A percentile compares a stretch with the other conserved stretches of the same genome.
Conservation (phyloP, 768 basidiomycete species). For the Podaxis sp. region DNA sequence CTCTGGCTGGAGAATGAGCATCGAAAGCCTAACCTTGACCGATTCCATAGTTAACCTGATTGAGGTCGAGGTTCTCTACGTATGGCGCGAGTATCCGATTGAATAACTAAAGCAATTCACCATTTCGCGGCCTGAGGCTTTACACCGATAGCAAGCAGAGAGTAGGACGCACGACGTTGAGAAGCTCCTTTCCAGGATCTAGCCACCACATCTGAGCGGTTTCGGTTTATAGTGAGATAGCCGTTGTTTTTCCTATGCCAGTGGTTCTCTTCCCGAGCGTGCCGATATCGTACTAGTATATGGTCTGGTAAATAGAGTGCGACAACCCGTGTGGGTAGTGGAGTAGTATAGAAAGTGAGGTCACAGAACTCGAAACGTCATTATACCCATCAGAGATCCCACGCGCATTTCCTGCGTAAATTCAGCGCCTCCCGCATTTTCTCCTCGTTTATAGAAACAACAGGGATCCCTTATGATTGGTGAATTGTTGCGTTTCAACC, state of each 20-base stretch:
- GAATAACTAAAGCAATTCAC: slow-evolving; percentile 53
- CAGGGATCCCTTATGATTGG: too few relatives aligned
- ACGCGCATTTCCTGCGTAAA: not conserved
- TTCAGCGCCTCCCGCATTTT: too few relatives aligned
- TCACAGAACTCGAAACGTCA: slow-evolving; percentile 12
- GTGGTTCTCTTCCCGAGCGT: not conserved
- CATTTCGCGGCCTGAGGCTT: not conserved
- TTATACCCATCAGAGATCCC: not conserved
- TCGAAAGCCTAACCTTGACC: slow-evolving; percentile 61
- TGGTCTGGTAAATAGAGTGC: not conserved
- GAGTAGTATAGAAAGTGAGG: not conserved
- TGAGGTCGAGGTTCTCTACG: slow-evolving; percentile 93
- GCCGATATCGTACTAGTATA: not conserved
- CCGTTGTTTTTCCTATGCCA: not conserved
- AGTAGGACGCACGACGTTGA: slow-evolving; percentile 63
- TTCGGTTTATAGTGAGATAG: not conserved
- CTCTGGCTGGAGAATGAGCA: not conserved
- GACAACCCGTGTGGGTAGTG: not conserved
- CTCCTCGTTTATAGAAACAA: too few relatives aligned
- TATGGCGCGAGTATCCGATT: slow-evolving; percentile 93
- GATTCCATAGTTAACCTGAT: slow-evolving; percentile 93
- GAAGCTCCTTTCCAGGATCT: slow-evolving; percentile 81
- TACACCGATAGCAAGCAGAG: slow-evolving; percentile 2
- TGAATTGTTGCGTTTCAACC: too few relatives aligned
- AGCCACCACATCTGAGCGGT: slow-evolving; percentile 72